Percentiles rank a stretch among this genome's conserved stretches.
These are phyloP conservation scores for Zea luxurians DNA, from an alignment of 176 grass and related monocot species.

Conservation along the genomic window DNA sequence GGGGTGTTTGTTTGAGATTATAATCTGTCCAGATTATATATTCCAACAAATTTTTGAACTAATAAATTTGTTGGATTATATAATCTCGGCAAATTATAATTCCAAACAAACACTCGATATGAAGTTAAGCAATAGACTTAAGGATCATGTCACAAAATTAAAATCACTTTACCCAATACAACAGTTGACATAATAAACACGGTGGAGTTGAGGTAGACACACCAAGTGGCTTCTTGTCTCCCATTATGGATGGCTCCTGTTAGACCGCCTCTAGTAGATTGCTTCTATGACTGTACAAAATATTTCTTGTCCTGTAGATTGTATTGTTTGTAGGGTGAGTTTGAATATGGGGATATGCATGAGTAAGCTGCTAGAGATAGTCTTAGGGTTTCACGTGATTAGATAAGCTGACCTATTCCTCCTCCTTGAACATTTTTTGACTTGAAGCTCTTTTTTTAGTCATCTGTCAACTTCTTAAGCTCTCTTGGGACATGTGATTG, in stretches of 20 bases:
- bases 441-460: not conserved
- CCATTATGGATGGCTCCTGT: not conserved
- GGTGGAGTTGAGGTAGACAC: not conserved
- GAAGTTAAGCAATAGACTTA: not conserved
- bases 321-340: no score
- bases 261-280: no score
- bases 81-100: no score
- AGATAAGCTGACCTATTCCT: constrained; percentile 6
- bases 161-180: not conserved
- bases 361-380: not conserved
- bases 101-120: not conserved
- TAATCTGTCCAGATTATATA: no score
- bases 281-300: no score
- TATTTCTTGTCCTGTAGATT: no score
- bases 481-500: no score
- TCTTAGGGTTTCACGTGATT: not conserved
- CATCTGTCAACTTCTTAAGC: no score
- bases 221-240: not conserved
- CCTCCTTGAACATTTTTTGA: not conserved
- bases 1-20: no score
- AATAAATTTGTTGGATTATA: no score
- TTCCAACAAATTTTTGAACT: no score
- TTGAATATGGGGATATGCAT: no score
- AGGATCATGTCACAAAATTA: not conserved
- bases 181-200: not conserved